Base-by-base conservation (phyloP, 1,284 basidiomycete species). In the Amylostereum areolatum region DNA sequence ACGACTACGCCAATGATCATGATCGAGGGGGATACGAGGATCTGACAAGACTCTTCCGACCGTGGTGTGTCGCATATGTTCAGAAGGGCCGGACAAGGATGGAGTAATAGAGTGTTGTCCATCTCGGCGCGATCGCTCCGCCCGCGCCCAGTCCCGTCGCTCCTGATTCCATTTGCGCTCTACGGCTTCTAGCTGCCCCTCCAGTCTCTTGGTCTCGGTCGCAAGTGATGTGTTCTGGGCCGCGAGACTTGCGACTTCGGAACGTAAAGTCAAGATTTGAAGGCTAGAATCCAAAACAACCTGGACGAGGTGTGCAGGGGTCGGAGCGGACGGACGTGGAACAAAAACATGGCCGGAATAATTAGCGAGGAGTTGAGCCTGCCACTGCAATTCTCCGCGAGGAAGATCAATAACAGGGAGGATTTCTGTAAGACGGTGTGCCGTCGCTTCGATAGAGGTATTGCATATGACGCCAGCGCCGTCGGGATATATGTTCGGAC, bases 381-480 rank as follows among this genome's bases (percentile, higher is more conserved):
- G 76, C 81, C 83, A 86, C 51, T 76, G 74, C 45, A 77, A 58
- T 4, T 62, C 61, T n/a, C 62, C 59, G 45, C 75, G 67, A n/a
- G 61, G 50, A n/a, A 77, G 61, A 51, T 65, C 58, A 49, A 85
- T 80, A 48, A 75, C 67, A 1, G 68, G 68, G 8, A 86, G 64
- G 27, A 83, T 70, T 0, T 68, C 59, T 11, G 69, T 62, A 42
- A 87, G 68, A 49, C 77, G 73, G 9, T 55, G 52, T 1, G 75
- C 73, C 0, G 73, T 66, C 2, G 58, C 59, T 8, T 71, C 64
- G 5, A 74, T 51, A 12, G 72, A 77, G 3, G 63, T 62, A 52
- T 67, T 67, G 53, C 85, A 67, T 37, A 75, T 73, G 50, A 84
- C 70, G 0, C 77, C 81, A 2, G 83, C 74, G 10, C 82, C 81